A percentile compares a stretch with the other conserved stretches of the same genome.
phyloP scores from a whole-genome alignment of 495 filamentous ascomycete genomes.

The Penicillium soppii region DNA sequence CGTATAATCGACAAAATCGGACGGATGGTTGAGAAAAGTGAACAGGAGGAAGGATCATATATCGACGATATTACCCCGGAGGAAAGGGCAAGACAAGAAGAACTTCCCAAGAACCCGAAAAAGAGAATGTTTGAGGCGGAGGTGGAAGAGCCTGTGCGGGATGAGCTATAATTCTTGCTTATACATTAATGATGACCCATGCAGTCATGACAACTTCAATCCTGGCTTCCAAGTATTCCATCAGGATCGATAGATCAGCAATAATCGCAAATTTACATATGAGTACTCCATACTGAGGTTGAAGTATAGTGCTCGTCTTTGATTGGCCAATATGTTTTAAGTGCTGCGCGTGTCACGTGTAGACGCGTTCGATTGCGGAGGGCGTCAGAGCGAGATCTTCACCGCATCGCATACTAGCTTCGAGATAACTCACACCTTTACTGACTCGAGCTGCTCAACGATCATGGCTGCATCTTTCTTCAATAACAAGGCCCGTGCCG shows the following conservation, averaged over 20 bases:
- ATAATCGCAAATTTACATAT: too few species aligned
- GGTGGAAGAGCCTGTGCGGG: conserved; percentile 34
- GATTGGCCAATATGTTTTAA: conserved; percentile 21
- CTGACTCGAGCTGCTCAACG: conserved; percentile 36
- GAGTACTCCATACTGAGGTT: too few species aligned
- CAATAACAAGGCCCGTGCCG: conserved; percentile 88
- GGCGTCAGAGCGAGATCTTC: conserved; percentile 9
- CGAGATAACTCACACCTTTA: neutral
- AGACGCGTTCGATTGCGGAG: conserved; percentile 37
- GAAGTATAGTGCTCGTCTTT: conserved; percentile 13
- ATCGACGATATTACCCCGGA: conserved; percentile 36
- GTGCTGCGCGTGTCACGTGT: conserved; percentile 40
- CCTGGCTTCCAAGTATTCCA: conserved; percentile 2
- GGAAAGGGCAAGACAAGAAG: conserved; percentile 45
- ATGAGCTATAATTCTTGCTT: conserved; percentile 53
- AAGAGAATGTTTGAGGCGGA: conserved; percentile 79
- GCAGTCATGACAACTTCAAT: neutral
- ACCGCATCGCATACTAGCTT: conserved; percentile 3
- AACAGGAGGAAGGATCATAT: conserved; percentile 32
- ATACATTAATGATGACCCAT: neutral
- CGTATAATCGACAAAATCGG: conserved; percentile 55
- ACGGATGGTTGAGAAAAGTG: conserved; percentile 52
- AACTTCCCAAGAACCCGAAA: conserved; percentile 64
- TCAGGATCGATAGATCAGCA: conserved; percentile 1
- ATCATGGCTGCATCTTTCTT: conserved; percentile 74